Conservation (phyloP, 108 stramenopile species). For the Cyclostephanos invisitatus region DNA sequence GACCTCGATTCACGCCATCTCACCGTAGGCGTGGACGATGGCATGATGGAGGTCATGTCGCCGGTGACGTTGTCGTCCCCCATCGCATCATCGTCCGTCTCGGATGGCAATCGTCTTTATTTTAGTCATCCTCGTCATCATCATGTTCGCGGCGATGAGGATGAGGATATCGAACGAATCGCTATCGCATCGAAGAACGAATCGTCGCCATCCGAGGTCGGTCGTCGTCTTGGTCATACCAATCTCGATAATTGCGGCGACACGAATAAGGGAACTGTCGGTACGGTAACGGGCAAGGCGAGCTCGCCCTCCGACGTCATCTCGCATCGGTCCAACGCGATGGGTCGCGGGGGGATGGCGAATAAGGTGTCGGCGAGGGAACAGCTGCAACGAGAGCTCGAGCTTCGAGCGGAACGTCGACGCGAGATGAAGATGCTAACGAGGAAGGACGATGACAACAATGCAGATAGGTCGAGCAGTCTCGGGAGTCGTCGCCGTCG, state of each 20-base stretch:
- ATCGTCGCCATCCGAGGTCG: background rate
- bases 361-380: conserved; percentile 17
- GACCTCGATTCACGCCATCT: background rate
- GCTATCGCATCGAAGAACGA: background rate
- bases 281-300: background rate
- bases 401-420: background rate
- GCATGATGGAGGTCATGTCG: conserved; percentile 42
- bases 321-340: background rate
- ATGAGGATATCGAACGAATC: background rate
- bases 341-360: background rate
- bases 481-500: background rate
- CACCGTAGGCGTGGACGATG: conserved; percentile 3
- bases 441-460: background rate
- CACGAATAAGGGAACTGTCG: too few species aligned
- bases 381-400: conserved; percentile 4
- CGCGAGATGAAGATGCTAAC: conserved; percentile 6
- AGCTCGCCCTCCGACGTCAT: background rate
- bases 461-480: background rate
- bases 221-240: background rate
- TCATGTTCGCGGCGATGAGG: background rate
- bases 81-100: background rate
- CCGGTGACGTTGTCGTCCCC: conserved; percentile 42
- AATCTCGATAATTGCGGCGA: background rate
- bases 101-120: conserved; percentile 4
- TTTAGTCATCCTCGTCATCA: background rate